Percentiles rank a stretch among this genome's conserved stretches.
Evolutionary conservation across 179 eudicot species (phyloP).

Genomic region (Actinidia chinensis): DNA sequence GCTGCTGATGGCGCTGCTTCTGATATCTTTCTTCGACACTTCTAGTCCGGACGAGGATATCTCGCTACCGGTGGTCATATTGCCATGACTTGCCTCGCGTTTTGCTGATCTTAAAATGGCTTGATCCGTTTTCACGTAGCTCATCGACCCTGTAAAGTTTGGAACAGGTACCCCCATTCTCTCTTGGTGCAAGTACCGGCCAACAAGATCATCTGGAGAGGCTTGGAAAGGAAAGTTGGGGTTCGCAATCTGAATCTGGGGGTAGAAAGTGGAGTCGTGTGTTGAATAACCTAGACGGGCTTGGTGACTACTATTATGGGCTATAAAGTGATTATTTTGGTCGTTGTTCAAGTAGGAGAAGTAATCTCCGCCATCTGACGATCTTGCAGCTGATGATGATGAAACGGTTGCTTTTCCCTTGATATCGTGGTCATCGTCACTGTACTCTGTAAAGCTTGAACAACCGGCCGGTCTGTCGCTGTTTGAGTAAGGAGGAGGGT

Average conservation of each 20-base stretch:
- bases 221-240: slow-evolving; percentile 8
- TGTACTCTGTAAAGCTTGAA: slow-evolving; percentile 17
- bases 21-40: background rate
- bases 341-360: slow-evolving; percentile 3
- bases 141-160: background rate
- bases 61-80: slow-evolving; percentile 30
- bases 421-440: background rate
- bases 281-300: background rate
- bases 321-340: background rate
- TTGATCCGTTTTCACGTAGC: background rate
- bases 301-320: background rate
- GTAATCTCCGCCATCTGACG: slow-evolving; percentile 13
- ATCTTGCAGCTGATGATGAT: background rate
- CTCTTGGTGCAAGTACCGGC: background rate
- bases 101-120: slow-evolving; percentile 14
- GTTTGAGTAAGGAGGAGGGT: slow-evolving; percentile 12
- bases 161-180: background rate
- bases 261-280: background rate
- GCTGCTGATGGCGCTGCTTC: background rate
- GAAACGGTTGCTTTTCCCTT: background rate
- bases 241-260: background rate
- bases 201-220: background rate
- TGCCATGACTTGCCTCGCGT: background rate
- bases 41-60: slow-evolving; percentile 11
- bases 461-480: slow-evolving; percentile 3